Evolutionary conservation across 805 yeast genomes (phyloP), one percentile per base, ranked within the genome.

Genomic region (Hagleromyces aurorensis): DNA sequence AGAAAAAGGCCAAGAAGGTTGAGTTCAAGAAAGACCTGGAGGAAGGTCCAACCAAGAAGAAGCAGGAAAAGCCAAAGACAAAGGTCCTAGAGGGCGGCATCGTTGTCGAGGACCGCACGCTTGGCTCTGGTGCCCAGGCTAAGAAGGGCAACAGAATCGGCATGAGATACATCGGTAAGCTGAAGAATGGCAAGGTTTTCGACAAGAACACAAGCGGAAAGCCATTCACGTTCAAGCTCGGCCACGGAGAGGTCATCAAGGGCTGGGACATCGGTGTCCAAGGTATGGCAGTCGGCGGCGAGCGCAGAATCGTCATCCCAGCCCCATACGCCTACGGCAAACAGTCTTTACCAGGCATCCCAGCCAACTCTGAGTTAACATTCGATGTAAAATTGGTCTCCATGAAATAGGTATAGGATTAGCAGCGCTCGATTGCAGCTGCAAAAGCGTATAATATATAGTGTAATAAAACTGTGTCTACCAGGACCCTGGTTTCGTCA

Each of bases 201-300:
- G 99, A 91, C 72, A 87, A 89, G 64, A 91, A 91, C 77, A 85
- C 95, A 48, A 71, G 78, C 44, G 99, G 99, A 52, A 89, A 85
- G 69, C 98, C 99, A 54, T 91, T 91, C 62, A 63, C 65, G 43
- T 91, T 91, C 65, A 75, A 73, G 41, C 72, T 91, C 49, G 98
- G 98, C 52, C 82, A 80, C 61, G 98, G 97, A 57, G 98, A 91
- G 66, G 96, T 94, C 48, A 91, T 91, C 70, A 84, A 84, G 63
- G 98, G 97, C 44, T 91, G 95, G 84, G 99, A 91, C 59, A 72
- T 89, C 53, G 99, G 99, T 71, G 91, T 91, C 50, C 86, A 89
- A 36, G 97, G 97, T 59, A 87, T 91, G 96, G 77, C 94, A 34
- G 94, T 84, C 56, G 96, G 96, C 54, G 97, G 97, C 57, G 98